These are phyloP conservation scores for Dentipellis sp. DNA, from an alignment of 768 basidiomycete species.

Conservation along the genomic window DNA sequence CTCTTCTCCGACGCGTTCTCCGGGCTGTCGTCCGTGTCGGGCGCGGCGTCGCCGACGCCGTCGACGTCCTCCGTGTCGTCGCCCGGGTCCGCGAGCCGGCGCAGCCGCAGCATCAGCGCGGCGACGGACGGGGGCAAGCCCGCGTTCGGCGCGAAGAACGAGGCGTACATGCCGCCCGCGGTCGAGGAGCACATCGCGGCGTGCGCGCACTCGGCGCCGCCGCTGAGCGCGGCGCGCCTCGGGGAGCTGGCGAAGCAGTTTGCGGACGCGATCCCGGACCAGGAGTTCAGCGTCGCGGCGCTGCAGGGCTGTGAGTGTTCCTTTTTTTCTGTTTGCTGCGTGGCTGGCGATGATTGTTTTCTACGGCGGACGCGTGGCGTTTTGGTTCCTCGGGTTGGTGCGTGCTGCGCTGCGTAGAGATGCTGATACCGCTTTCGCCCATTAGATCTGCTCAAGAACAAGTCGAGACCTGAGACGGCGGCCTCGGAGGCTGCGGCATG, in stretches of 20 bases:
- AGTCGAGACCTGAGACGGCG: conserved; percentile 71
- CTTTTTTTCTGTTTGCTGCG: conserved; percentile 7
- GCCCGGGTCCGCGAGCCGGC: conserved; percentile 12
- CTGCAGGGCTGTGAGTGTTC: conserved; percentile 77
- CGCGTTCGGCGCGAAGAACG: conserved; percentile 18
- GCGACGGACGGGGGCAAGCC: neutral
- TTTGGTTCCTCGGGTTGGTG: conserved; percentile 9
- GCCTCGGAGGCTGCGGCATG: conserved; percentile 58
- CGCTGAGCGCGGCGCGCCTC: conserved; percentile 55
- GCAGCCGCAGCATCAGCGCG: conserved; percentile 4
- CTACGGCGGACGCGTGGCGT: conserved; percentile 7
- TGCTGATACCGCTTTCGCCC: conserved; percentile 9
- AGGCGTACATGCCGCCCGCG: conserved; percentile 52
- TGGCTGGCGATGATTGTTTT: conserved; percentile 10
- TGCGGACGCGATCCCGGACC: conserved; percentile 74
- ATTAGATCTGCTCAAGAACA: conserved; percentile 74
- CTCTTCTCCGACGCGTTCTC: conserved; percentile 37
- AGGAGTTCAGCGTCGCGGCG: conserved; percentile 83
- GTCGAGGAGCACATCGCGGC: conserved; percentile 49
- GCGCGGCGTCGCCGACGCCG: conserved; percentile 11
- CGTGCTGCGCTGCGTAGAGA: conserved; percentile 16
- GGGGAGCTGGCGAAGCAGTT: conserved; percentile 67
- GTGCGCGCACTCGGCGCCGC: conserved; percentile 53
- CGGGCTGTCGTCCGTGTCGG: conserved; percentile 26
- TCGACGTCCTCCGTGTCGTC: conserved; percentile 18